These are phyloP conservation scores for Coemansia sp. DNA, from an alignment of 192 early-diverging fungal genomes.

Conservation along the genomic window DNA sequence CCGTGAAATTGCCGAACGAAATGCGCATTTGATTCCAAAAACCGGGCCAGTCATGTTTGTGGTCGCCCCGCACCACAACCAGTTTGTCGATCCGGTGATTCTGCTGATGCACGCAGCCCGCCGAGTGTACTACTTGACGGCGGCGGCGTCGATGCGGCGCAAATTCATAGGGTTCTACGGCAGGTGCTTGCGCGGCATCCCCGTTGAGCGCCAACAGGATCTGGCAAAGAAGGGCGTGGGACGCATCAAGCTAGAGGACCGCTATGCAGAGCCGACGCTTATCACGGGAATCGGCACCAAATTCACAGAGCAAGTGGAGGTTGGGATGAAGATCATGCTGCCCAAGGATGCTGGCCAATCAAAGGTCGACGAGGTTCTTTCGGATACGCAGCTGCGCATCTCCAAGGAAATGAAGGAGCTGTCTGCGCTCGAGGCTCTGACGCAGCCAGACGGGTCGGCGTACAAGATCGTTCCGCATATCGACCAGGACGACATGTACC, in stretches of 20 bases:
- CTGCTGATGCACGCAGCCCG: conserved; percentile 81
- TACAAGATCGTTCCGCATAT: conserved; percentile 81
- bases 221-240: conserved; percentile 74
- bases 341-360: conserved; percentile 64
- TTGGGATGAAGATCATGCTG: conserved; percentile 66
- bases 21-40: conserved; percentile 79
- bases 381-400: conserved; percentile 79
- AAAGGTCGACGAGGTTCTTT: conserved; percentile 76
- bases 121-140: conserved; percentile 76
- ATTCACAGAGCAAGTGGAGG: conserved; percentile 69
- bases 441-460: conserved; percentile 58
- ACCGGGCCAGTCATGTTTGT: conserved; percentile 95
- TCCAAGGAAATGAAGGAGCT: conserved; percentile 77
- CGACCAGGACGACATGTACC: conserved; percentile 87
- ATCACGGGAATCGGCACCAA: conserved; percentile 70
- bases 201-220: conserved; percentile 94
- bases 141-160: conserved; percentile 88
- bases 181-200: conserved; percentile 77
- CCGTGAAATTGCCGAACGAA: conserved; percentile 84
- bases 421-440: conserved; percentile 66
- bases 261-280: conserved; percentile 66
- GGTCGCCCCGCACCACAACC: conserved; percentile 76
- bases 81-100: conserved; percentile 95
- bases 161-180: conserved; percentile 83
- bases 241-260: conserved; percentile 67